Percentiles rank a stretch among this genome's conserved stretches.
These are phyloP conservation scores for Penicillium lividum DNA, from an alignment of 495 filamentous ascomycete genomes.

Conservation along the genomic window DNA sequence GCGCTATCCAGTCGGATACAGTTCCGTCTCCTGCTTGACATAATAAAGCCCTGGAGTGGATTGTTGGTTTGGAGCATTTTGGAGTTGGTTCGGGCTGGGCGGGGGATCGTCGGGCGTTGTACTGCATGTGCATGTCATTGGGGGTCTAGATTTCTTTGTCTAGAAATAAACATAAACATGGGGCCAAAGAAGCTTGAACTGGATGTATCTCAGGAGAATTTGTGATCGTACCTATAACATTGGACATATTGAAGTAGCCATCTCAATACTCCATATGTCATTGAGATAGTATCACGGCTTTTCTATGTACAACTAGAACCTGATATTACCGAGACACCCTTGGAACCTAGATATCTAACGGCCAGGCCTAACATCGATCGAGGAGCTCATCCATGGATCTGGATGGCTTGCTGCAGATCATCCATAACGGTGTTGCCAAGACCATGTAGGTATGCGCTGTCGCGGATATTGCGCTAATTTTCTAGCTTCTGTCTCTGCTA, in stretches of 20 bases:
- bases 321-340: background rate
- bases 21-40: slow-evolving; percentile 1
- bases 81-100: background rate
- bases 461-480: slow-evolving; percentile 17
- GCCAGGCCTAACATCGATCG: background rate
- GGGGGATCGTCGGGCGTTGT: background rate
- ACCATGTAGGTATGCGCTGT: slow-evolving; percentile 19
- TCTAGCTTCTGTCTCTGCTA: slow-evolving; percentile 8
- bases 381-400: background rate
- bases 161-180: background rate
- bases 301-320: too few species aligned
- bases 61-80: background rate
- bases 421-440: slow-evolving; percentile 4
- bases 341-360: background rate
- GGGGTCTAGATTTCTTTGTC: background rate
- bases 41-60: background rate
- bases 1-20: background rate
- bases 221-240: too few species aligned
- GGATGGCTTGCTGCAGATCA: slow-evolving; percentile 16
- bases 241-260: too few species aligned
- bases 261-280: too few species aligned
- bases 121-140: slow-evolving; percentile 19
- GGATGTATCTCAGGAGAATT: too few species aligned
- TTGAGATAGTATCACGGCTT: too few species aligned
- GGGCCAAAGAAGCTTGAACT: too few species aligned